Percentiles rank a stretch among this genome's conserved stretches.
Evolutionary conservation across 2,329 filamentous ascomycete species (phyloP).

Genomic region (Pezicula carpinea): DNA sequence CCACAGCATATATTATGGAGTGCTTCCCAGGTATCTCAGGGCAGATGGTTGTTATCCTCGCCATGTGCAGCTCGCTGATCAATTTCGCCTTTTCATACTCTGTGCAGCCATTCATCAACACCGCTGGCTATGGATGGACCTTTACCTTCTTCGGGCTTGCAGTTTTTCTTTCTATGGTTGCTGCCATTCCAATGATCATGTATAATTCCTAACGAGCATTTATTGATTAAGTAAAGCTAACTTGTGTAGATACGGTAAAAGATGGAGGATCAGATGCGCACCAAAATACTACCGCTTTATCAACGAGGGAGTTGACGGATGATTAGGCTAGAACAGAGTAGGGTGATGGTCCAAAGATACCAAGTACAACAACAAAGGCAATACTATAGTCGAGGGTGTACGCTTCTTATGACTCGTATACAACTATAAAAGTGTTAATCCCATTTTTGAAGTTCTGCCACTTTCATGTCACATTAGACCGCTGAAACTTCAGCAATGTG

Average conservation of each 20-base stretch:
- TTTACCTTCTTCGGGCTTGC: slow-evolving; percentile 30
- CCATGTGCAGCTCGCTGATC: slow-evolving; percentile 27
- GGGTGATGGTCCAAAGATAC: too few relatives aligned
- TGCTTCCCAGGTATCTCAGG: slow-evolving; percentile 29
- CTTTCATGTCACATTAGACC: too few relatives aligned
- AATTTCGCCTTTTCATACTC: slow-evolving; percentile 34
- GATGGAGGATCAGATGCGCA: background rate
- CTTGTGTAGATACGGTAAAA: background rate
- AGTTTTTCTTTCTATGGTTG: background rate
- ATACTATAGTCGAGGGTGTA: too few relatives aligned
- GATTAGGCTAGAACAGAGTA: too few relatives aligned
- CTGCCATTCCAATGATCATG: background rate
- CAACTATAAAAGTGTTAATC: too few relatives aligned
- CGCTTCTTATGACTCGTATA: too few relatives aligned
- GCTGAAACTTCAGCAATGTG: too few relatives aligned
- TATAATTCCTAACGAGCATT: background rate
- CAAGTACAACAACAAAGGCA: too few relatives aligned
- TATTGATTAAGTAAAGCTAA: too few relatives aligned
- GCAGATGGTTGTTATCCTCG: slow-evolving; percentile 33
- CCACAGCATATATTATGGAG: slow-evolving; percentile 38
- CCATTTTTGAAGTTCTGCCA: too few relatives aligned
- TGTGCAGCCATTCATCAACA: slow-evolving; percentile 35
- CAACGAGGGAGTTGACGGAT: too few relatives aligned
- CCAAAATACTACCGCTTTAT: background rate
- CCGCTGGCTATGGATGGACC: slow-evolving; percentile 24